Conservation (phyloP, 352 stramenopile species). For the Globisporangium heterothallicum region DNA sequence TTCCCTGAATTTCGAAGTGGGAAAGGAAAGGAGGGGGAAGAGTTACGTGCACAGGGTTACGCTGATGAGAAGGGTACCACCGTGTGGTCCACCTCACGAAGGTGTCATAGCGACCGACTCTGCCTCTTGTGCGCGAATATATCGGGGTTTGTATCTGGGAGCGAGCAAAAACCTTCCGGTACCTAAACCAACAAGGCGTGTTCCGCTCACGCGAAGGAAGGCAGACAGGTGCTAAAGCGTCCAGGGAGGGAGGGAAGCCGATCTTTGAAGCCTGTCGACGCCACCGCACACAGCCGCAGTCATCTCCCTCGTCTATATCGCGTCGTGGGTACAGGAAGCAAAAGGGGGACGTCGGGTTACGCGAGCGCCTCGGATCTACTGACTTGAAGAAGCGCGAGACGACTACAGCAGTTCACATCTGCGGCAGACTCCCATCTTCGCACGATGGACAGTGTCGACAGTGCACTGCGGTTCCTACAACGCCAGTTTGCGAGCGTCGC, state of each 20-base stretch:
- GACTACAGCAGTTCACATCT: not conserved
- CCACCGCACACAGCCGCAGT: not conserved
- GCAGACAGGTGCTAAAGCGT: not conserved
- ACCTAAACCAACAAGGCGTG: no score
- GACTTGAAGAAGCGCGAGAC: not conserved
- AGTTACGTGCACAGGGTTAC: no score
- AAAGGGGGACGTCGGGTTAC: no score
- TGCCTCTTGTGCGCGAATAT: not conserved
- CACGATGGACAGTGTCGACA: constrained; percentile 87
- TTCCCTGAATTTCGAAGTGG: no score
- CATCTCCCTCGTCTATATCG: not conserved
- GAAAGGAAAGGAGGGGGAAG: not conserved
- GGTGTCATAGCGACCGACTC: not conserved
- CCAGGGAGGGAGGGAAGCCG: no score
- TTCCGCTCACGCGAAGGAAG: no score
- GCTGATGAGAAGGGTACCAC: no score
- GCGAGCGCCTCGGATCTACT: not conserved
- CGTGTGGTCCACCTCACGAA: not conserved
- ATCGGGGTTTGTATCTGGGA: not conserved
- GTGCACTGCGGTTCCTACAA: constrained; percentile 78
- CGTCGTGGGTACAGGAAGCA: no score
- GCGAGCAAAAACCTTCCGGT: no score
- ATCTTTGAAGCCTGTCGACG: not conserved
- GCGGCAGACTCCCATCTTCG: no score
- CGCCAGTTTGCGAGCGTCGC: constrained; percentile 80